These are phyloP conservation scores for Colletotrichum tamarilloi DNA, from an alignment of 2,329 filamentous ascomycete genomes.

Conservation along the genomic window DNA sequence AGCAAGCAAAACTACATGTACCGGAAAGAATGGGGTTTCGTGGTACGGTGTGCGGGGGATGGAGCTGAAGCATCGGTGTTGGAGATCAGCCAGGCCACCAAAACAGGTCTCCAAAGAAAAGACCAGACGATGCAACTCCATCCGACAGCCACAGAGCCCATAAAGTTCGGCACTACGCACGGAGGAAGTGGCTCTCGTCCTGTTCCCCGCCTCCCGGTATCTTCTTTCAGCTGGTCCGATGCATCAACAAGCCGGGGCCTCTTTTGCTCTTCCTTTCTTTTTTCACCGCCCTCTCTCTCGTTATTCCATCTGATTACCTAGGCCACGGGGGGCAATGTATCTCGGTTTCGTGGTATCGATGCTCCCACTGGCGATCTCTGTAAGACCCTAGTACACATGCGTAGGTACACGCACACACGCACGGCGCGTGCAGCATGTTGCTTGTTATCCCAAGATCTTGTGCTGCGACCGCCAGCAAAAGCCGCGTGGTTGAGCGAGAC, in stretches of 20 bases:
- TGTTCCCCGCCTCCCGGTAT: slow-evolving; percentile 6
- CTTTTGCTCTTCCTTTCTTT: background rate
- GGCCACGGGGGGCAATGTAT: background rate
- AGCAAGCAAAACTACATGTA: background rate
- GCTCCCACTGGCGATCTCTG: slow-evolving; percentile 10
- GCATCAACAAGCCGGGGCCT: background rate
- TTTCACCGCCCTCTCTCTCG: background rate
- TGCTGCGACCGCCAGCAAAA: background rate
- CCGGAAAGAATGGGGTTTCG: background rate
- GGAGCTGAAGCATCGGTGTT: background rate
- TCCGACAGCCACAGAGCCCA: background rate
- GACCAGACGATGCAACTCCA: slow-evolving; percentile 3
- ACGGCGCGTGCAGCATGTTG: background rate
- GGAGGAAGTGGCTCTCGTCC: background rate
- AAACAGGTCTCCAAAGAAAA: background rate
- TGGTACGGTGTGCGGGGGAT: background rate
- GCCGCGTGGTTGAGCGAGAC: slow-evolving; percentile 12
- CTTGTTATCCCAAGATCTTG: background rate
- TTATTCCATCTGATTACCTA: background rate
- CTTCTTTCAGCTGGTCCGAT: background rate
- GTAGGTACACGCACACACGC: background rate
- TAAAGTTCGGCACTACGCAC: slow-evolving; percentile 6
- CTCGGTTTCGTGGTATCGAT: background rate
- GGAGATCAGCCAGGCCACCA: background rate
- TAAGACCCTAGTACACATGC: background rate